These are phyloP conservation scores for Colletotrichum limetticola DNA, from an alignment of 2,329 filamentous ascomycete species.

Conservation along the genomic window DNA sequence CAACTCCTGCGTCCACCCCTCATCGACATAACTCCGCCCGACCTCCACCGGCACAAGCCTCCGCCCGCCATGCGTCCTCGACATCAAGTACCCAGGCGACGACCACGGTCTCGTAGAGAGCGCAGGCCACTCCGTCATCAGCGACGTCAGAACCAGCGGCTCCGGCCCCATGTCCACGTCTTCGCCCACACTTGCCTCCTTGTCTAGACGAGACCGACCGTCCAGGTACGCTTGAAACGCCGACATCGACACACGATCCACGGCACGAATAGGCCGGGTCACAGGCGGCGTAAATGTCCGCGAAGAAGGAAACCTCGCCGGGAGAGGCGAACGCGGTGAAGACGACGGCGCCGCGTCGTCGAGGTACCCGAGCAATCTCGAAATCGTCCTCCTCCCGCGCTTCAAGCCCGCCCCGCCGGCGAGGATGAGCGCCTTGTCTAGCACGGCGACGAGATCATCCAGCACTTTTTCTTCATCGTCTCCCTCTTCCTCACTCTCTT, in stretches of 20 bases:
- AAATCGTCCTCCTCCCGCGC: slow-evolving; percentile 63
- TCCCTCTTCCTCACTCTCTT: not conserved
- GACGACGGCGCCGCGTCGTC: not conserved
- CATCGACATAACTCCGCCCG: slow-evolving; percentile 88
- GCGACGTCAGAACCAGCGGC: slow-evolving; percentile 77
- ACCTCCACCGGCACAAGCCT: slow-evolving; percentile 88
- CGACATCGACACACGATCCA: slow-evolving; percentile 62
- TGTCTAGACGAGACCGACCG: slow-evolving; percentile 30
- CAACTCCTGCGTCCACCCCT: slow-evolving; percentile 85
- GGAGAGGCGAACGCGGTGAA: not conserved
- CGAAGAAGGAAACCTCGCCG: slow-evolving; percentile 39
- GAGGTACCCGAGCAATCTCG: slow-evolving; percentile 42
- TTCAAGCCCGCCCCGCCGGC: slow-evolving; percentile 69
- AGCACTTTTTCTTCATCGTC: slow-evolving; percentile 46
- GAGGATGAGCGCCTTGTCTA: slow-evolving; percentile 83
- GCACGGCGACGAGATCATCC: slow-evolving; percentile 67
- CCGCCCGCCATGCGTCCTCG: slow-evolving; percentile 78
- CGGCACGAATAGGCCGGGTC: slow-evolving; percentile 51
- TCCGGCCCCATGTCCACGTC: slow-evolving; percentile 43
- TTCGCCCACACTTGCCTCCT: not conserved
- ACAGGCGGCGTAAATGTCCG: slow-evolving; percentile 54
- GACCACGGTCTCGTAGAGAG: slow-evolving; percentile 75
- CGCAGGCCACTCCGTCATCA: slow-evolving; percentile 81
- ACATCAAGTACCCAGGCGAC: slow-evolving; percentile 77
- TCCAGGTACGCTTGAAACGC: slow-evolving; percentile 72